Base-by-base conservation (phyloP, 2,329 filamentous ascomycete species). In the Cladosporium austrohemisphaericum region DNA sequence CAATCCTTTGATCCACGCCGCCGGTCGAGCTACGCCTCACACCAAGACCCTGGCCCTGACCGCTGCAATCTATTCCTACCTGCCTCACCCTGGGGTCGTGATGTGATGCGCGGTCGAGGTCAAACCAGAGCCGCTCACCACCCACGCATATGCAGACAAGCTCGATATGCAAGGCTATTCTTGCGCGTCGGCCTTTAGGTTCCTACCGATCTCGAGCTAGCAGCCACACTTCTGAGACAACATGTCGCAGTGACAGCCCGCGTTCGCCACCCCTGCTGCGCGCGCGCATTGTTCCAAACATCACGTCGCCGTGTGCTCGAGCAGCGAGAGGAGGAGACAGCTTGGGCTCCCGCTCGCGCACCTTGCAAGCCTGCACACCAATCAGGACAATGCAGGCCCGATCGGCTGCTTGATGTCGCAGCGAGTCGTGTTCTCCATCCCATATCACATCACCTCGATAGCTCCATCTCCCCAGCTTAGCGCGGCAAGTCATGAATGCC, bases 1-100 rank as follows among this genome's bases (percentile, higher is more conserved):
- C 44, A 37, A 38, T 47, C 44, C 32, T 47, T 38, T 47, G 44
- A 37, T 47, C 44, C 44, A 38, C 44, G 33, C 33, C 33, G 44
- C 23, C 44, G 44, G 44, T 47, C 43, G 32, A 37, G 22, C 31
- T 33, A 37, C 28, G 41, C 41, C 41, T 45, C 44, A n/a, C 33
- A 31, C 44, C 41, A 28, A 35, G 31, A 45, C 41, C 41, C 41
- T 33, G 40, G 28, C 40, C 40, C 40, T 25, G 29, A 45, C 41
- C 41, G 22, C 41, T 13, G 19, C 28, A 44, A 26, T 44, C 28
- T 16, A 33, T 31, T 31, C 5, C 29, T n/a, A n/a, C n/a, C n/a
- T n/a, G n/a, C n/a, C n/a, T n/a, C n/a, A n/a, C n/a, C n/a, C n/a
- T n/a, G n/a, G n/a, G n/a, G n/a, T n/a, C n/a, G n/a, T n/a, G n/a